These are phyloP conservation scores for Epichloe elymi DNA, from an alignment of 2,329 filamentous ascomycete species.

Conservation along the genomic window DNA sequence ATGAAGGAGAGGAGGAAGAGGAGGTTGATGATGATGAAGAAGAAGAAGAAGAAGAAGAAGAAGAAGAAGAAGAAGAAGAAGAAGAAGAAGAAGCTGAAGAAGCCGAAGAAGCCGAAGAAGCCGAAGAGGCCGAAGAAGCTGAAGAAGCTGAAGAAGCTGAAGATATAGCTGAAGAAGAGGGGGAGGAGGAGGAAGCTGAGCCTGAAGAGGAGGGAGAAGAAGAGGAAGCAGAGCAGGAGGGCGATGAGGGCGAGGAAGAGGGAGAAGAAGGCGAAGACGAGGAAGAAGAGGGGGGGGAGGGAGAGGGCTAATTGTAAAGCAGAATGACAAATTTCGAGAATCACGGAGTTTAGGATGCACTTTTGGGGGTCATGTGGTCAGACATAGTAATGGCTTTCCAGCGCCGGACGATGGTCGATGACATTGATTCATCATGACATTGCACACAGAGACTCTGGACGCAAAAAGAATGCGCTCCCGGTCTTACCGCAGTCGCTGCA, in stretches of 20 bases:
- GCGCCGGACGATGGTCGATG: too few relatives aligned
- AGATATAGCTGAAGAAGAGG: slow-evolving; percentile 1
- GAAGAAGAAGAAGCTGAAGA: slow-evolving; percentile 6
- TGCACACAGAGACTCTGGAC: too few relatives aligned
- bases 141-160: slow-evolving; percentile 7
- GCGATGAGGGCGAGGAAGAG: not conserved
- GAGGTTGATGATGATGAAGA: slow-evolving; percentile 7
- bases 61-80: slow-evolving; percentile 6
- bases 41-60: slow-evolving; percentile 6
- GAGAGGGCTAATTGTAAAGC: too few relatives aligned
- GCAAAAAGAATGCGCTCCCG: too few relatives aligned
- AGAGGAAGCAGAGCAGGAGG: not conserved
- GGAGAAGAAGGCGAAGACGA: slow-evolving; percentile 7
- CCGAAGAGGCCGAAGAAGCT: slow-evolving; percentile 5
- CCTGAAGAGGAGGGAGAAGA: not conserved
- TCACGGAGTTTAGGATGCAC: not conserved
- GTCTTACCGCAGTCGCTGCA: too few relatives aligned
- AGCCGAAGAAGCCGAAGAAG: slow-evolving; percentile 9
- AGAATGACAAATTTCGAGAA: not conserved
- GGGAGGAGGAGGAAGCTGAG: slow-evolving; percentile 6
- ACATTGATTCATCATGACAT: too few relatives aligned
- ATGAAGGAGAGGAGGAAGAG: slow-evolving; percentile 8
- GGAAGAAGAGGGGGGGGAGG: not conserved
- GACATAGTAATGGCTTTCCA: too few relatives aligned
- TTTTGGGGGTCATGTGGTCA: not conserved